Base-by-base conservation (phyloP, 1,284 basidiomycete species). In the Salmacisia buchloeana region DNA sequence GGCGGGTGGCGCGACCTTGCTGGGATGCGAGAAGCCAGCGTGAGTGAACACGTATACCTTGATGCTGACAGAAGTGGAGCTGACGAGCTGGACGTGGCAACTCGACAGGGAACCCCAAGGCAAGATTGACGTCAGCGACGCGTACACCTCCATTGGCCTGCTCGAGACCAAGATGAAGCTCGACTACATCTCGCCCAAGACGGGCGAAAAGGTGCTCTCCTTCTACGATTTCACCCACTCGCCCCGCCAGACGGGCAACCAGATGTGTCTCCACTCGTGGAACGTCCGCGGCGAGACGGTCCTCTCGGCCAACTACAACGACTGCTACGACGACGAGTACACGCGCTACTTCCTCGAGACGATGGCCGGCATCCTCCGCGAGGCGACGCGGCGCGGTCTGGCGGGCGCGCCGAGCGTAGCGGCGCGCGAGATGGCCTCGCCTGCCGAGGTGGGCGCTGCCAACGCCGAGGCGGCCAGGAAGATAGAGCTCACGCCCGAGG, bases 101-200 rank as follows among this genome's bases (percentile, higher is more conserved):
- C 23, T 18, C 46, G 7, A 9, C 46, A 25, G 23, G 23, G 23
- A 25, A 13, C 29, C 46, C 7, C 46, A 52, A 52, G 46, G 29
- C 21, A 33, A 29, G 27, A 23, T 41, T 35, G 35, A 41, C 25
- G 18, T 38, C 4, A 38, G 58, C 3, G 58, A 59, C 58, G 58
- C 58, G n/a, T 59, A 59, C 38, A 59, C 58, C 25, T 59, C 58
- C 33, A 18, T 59, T 35, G 58, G 58, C 35, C n/a, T 36, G 10
- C 58, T 59, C 58, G 58, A 59, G 25, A 36, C 29, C 33, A 35
- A 38, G 25, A n/a, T 59, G 29, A 34, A 38, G 33, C 12, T 38
- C 36, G 35, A 59, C 39, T 59, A 59, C 58, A 23, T n/a, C 13
- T 10, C 18, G 25, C 10, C n/a, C 35, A 27, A 21, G n/a, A 13